Evolutionary conservation across 805 yeast genomes (phyloP).

Genomic region (Peterozyma toletana): DNA sequence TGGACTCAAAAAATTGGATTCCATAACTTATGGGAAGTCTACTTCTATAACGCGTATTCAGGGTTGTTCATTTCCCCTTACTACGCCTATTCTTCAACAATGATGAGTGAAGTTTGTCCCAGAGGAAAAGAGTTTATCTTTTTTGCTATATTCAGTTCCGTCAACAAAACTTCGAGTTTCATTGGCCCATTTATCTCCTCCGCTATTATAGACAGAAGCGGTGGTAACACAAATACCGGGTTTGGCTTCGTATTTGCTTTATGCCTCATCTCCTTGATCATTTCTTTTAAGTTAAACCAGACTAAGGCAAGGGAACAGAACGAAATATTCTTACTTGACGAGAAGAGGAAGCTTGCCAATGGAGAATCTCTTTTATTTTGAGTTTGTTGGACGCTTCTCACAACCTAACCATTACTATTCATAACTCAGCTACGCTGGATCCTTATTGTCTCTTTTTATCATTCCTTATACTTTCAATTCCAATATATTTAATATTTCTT

Average conservation of each 20-base stretch:
- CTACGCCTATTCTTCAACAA: conserved; percentile 3
- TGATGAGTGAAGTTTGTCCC: conserved; percentile 5
- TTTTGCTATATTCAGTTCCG: conserved; percentile 6
- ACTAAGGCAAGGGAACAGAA: not conserved
- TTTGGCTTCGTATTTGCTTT: not conserved
- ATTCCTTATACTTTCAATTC: too few relatives aligned
- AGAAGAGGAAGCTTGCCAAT: not conserved
- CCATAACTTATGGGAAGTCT: not conserved
- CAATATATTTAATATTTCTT: too few relatives aligned
- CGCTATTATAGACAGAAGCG: conserved; percentile 3
- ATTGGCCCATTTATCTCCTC: conserved; percentile 5
- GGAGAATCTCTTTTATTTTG: not conserved
- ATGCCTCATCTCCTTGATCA: not conserved
- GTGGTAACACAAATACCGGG: conserved; percentile 2
- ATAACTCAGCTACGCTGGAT: too few relatives aligned
- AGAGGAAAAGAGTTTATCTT: conserved; percentile 6
- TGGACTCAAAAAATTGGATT: not conserved
- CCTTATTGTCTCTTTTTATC: too few relatives aligned
- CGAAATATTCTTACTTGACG: too few relatives aligned
- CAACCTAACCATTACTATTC: too few relatives aligned
- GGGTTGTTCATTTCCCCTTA: conserved; percentile 5
- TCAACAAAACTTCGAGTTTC: conserved; percentile 6
- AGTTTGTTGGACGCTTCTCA: too few relatives aligned
- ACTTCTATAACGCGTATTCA: conserved; percentile 1
- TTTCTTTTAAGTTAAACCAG: not conserved